Conservation (phyloP, 2,329 filamentous ascomycete species). For the Aschersonia sp. region DNA sequence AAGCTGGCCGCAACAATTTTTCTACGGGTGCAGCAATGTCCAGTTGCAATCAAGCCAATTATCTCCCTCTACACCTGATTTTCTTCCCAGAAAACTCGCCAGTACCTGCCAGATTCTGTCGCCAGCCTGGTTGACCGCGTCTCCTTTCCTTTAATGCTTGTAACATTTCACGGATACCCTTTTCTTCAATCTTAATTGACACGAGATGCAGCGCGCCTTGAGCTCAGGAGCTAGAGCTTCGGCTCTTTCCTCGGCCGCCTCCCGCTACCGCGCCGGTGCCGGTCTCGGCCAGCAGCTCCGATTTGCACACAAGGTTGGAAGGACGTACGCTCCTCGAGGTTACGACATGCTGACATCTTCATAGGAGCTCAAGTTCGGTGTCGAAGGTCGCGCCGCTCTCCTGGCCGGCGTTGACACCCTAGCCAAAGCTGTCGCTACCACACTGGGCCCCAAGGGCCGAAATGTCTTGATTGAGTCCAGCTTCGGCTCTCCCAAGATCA, state of each 20-base stretch:
- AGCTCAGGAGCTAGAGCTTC: constrained; percentile 68
- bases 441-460: constrained; percentile 91
- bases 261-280: constrained; percentile 48
- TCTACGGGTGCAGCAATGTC: constrained; percentile 10
- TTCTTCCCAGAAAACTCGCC: constrained; percentile 1
- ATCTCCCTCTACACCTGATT: constrained; percentile 2
- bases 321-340: background rate
- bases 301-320: constrained; percentile 84
- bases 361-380: constrained; percentile 95
- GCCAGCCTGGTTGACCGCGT: background rate
- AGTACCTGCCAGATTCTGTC: constrained; percentile 4
- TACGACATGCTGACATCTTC: constrained; percentile 7
- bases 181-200: constrained; percentile 9
- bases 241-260: constrained; percentile 56
- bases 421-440: constrained; percentile 89
- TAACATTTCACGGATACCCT: constrained; percentile 7
- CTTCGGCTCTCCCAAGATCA: constrained; percentile 98
- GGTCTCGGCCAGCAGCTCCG: constrained; percentile 75
- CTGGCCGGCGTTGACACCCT: constrained; percentile 93
- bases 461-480: constrained; percentile 98
- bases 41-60: constrained; percentile 2
- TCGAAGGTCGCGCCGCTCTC: constrained; percentile 79
- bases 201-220: constrained; percentile 90
- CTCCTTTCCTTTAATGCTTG: constrained; percentile 14
- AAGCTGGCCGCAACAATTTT: constrained; percentile 24